A percentile compares a stretch with the other conserved stretches of the same genome.
phyloP scores from a whole-genome alignment of 352 stramenopile genomes.

The Phytophthora pisi region DNA sequence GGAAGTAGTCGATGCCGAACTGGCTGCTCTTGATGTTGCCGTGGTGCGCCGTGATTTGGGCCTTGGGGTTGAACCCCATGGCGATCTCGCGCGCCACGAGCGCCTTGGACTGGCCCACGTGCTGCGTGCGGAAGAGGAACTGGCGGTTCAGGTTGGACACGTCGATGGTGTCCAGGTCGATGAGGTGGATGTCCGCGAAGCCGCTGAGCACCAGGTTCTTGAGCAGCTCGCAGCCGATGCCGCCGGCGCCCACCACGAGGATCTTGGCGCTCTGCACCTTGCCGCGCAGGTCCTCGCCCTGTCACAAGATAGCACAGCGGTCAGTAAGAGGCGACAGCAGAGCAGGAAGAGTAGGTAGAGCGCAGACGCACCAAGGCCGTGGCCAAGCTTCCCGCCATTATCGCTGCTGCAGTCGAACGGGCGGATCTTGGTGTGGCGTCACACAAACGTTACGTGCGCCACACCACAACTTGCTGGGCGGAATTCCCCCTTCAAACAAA shows the following conservation, averaged over 20 bases:
- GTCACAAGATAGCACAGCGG: neutral
- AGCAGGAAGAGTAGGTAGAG: no score
- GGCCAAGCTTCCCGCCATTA: conserved; percentile 34
- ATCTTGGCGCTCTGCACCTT: conserved; percentile 90
- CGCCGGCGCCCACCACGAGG: conserved; percentile 97
- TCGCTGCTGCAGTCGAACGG: neutral
- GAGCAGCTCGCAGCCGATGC: conserved; percentile 99
- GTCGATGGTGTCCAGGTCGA: conserved; percentile 99
- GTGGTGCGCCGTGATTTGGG: conserved; percentile 94
- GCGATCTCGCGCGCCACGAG: conserved; percentile 83
- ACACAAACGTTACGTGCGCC: neutral
- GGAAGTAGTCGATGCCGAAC: conserved; percentile 95
- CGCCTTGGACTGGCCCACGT: conserved; percentile 98
- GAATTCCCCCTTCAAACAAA: conserved; percentile 21
- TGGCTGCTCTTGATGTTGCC: conserved; percentile 96
- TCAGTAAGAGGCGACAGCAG: neutral
- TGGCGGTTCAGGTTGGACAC: conserved; percentile 99
- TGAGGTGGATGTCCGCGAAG: conserved; percentile 92
- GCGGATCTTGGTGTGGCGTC: neutral
- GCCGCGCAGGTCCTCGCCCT: conserved; percentile 63
- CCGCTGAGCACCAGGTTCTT: conserved; percentile 99
- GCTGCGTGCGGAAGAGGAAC: conserved; percentile 98
- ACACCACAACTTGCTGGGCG: neutral
- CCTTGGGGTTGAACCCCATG: conserved; percentile 88
- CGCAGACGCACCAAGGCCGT: conserved; percentile 60